Base-by-base conservation (phyloP, 163 green algal genomes). In the Scenedesmus sp. region DNA sequence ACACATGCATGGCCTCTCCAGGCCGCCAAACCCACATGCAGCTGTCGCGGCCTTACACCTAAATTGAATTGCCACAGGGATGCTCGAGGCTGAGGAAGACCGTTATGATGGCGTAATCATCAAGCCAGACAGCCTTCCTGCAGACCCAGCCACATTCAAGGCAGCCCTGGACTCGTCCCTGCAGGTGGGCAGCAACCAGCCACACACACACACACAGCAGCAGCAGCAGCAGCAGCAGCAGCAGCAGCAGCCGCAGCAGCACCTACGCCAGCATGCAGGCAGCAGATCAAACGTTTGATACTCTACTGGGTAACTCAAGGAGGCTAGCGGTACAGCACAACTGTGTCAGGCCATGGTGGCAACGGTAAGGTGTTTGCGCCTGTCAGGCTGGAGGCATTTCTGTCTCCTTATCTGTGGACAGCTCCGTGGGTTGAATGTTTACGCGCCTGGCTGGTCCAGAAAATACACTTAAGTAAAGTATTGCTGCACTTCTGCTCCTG, bases 21-120 rank as follows among this genome's bases (percentile, higher is more conserved):
- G 70, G 70, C 70, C 5, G 70, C 70, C 20, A 52, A 46, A 46
- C 23, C 52, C 70, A 52, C 23, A 52, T 52, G 70, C 70, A 79
- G 23, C 13, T 15, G 3, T 16, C 2, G 6, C 12, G 20, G 5
- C 23, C 23, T 52, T 23, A 79, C 23, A 13, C 3, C 5, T 1
- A 0, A 46, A 46, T 52, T 79, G 23, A 79, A 34, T 16, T 52
- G 18, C 23, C 23, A 79, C 77, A 81, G 54, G 34, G 13, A 46
- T 90, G 67, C 74, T 94, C 2, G 87, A 57, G 54, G 91, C 85
- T 7, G 84, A 84, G 10, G 90, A 88, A 15, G 90, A 93, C 54
- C 66, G 66, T 6, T 93, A 93, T 56, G 90, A 85, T 52, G 90
- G 90, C n/a, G 26, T 93, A 16, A 84, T 93, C 0, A 59, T 93